Conservation (phyloP, 2,329 filamentous ascomycete genomes). For the Penicillium paneum region DNA sequence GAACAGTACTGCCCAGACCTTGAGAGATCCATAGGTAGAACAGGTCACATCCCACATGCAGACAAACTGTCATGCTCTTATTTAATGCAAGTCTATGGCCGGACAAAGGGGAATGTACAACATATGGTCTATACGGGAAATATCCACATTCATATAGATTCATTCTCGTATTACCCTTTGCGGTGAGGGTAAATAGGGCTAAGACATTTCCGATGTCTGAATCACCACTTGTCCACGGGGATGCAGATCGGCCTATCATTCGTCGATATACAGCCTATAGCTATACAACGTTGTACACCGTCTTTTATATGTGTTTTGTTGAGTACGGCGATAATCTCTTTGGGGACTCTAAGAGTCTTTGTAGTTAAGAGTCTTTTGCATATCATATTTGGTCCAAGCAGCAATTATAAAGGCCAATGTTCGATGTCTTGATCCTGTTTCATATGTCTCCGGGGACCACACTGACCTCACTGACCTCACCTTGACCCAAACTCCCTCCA, state of each 20-base stretch:
- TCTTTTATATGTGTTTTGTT: slow-evolving; percentile 13
- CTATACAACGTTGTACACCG: slow-evolving; percentile 10
- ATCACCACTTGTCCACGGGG: slow-evolving; percentile 18
- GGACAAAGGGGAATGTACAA: background rate
- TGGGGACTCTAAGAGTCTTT: background rate
- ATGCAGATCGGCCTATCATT: slow-evolving; percentile 22
- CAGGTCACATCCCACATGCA: background rate
- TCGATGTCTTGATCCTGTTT: background rate
- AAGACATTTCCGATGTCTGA: background rate
- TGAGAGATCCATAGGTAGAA: background rate
- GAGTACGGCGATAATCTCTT: background rate
- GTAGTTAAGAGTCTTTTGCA: no score
- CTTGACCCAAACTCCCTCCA: background rate
- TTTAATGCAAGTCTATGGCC: background rate
- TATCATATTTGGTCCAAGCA: background rate
- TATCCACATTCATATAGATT: background rate
- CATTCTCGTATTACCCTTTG: background rate
- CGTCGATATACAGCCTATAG: slow-evolving; percentile 15
- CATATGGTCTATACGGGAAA: background rate
- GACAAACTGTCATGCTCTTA: background rate
- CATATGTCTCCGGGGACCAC: slow-evolving; percentile 5
- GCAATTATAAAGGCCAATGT: background rate
- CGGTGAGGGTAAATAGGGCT: background rate
- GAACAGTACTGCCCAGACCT: background rate
- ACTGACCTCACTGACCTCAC: slow-evolving; percentile 8